A percentile compares a stretch with the other conserved stretches of the same genome.
Conservation (phyloP, 129 eudicot genomes). For the Tagetes patula region DNA sequence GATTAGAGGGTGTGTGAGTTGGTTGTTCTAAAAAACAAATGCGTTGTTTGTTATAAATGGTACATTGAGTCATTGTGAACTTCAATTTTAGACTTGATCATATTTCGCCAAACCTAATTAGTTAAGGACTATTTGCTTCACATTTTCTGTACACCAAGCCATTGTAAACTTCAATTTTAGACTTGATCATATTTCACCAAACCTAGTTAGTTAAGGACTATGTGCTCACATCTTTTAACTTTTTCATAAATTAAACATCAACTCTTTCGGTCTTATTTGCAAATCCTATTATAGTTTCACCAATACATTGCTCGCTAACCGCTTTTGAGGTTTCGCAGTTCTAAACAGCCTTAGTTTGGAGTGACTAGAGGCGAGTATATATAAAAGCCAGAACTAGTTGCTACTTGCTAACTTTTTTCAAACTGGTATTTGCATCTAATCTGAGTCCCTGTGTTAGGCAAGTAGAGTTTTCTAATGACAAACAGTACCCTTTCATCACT, state of each 20-base stretch:
- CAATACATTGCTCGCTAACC: background rate
- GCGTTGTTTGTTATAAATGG: no score
- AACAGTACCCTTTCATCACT: background rate
- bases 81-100: slow-evolving; percentile 17
- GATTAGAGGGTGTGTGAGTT: no score
- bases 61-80: background rate
- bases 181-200: background rate
- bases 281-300: background rate
- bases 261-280: background rate
- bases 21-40: no score
- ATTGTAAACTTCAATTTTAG: background rate
- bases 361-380: background rate
- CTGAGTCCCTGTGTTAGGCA: background rate
- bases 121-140: no score
- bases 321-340: background rate
- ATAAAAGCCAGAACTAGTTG: background rate
- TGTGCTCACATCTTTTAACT: background rate
- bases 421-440: background rate
- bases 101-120: no score
- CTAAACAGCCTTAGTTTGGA: background rate
- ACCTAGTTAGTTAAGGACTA: background rate
- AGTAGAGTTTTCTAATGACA: background rate
- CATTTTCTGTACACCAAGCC: no score
- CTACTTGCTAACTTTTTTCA: background rate
- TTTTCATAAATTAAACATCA: no score